These are phyloP conservation scores for Phytophthora hybrid DNA, from an alignment of 352 stramenopile genomes.

Conservation along the genomic window DNA sequence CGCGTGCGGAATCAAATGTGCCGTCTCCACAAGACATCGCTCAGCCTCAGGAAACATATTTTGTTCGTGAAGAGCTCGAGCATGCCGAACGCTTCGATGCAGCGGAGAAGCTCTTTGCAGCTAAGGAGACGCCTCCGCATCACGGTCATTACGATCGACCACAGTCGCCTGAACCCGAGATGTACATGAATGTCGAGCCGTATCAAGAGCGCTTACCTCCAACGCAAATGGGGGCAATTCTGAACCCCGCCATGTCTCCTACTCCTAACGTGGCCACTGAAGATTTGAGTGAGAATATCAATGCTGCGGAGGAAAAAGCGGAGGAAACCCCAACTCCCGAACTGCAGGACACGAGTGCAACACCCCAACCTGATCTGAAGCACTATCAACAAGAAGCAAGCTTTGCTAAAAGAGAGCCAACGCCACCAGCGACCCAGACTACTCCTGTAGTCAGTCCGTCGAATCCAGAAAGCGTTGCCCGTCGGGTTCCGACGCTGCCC, in stretches of 20 bases:
- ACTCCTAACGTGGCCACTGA: not conserved
- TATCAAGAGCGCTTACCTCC: conserved; percentile 20
- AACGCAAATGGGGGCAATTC: conserved; percentile 37
- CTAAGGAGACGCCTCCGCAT: conserved; percentile 11
- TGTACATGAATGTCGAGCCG: conserved; percentile 13
- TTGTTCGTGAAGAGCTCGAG: conserved; percentile 19
- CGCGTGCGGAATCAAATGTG: not conserved
- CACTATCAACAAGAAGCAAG: conserved; percentile 1
- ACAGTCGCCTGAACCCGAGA: conserved; percentile 19
- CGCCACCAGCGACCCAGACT: not conserved
- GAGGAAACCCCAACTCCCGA: not conserved
- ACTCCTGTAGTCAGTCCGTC: conserved; percentile 1
- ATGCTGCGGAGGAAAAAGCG: not conserved
- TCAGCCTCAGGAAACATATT: conserved; percentile 7
- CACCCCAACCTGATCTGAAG: not conserved
- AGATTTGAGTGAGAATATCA: not conserved
- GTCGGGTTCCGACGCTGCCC: conserved; percentile 1
- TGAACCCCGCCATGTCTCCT: conserved; percentile 21
- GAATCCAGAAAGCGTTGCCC: not conserved
- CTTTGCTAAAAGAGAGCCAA: conserved; percentile 1
- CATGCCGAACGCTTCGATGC: conserved; percentile 38
- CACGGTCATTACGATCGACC: conserved; percentile 25
- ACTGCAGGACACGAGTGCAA: not conserved
- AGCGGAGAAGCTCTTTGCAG: conserved; percentile 42
- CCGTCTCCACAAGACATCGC: not conserved